A percentile compares a stretch with the other conserved stretches of the same genome.
phyloP scores from a whole-genome alignment of 768 basidiomycete species.

The Obba rivulosa region DNA sequence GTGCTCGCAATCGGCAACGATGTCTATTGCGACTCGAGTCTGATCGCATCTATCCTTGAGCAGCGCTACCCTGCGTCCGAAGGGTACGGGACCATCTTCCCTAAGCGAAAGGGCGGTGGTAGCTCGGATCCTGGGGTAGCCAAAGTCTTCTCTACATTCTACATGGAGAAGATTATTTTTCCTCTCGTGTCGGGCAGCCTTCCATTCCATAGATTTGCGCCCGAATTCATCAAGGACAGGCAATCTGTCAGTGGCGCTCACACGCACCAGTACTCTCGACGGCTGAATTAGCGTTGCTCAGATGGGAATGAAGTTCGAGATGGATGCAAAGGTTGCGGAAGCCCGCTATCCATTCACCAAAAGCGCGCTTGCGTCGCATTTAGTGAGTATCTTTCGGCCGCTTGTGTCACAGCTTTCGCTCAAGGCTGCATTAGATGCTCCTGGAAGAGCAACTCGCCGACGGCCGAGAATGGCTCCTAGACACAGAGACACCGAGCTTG shows the following conservation, averaged over 20 bases:
- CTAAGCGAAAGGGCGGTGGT: constrained; percentile 35
- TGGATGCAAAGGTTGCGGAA: constrained; percentile 29
- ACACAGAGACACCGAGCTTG: constrained; percentile 45
- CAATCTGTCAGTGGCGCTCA: constrained; percentile 30
- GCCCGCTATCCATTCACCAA: constrained; percentile 14
- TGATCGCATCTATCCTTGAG: constrained; percentile 48
- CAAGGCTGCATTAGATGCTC: constrained; percentile 21
- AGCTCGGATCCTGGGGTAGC: constrained; percentile 41
- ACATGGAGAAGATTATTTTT: constrained; percentile 41
- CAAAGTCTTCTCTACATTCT: constrained; percentile 43
- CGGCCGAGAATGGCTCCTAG: constrained; percentile 52
- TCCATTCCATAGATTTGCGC: constrained; percentile 44
- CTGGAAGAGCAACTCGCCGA: constrained; percentile 43
- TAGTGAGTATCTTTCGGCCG: constrained; percentile 28
- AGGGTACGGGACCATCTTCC: constrained; percentile 46
- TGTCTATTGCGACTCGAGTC: constrained; percentile 54
- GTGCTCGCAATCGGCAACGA: constrained; percentile 57
- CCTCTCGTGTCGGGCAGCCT: constrained; percentile 33
- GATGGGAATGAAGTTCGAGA: constrained; percentile 25
- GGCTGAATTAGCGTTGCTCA: constrained; percentile 14
- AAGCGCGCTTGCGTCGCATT: constrained; percentile 40
- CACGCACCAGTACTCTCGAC: not conserved
- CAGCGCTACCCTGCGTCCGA: constrained; percentile 44
- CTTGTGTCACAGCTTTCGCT: not conserved
- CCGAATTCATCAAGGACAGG: constrained; percentile 46